Conservation (phyloP, 164 flowering plant species). For the Cinnamomum micranthum region DNA sequence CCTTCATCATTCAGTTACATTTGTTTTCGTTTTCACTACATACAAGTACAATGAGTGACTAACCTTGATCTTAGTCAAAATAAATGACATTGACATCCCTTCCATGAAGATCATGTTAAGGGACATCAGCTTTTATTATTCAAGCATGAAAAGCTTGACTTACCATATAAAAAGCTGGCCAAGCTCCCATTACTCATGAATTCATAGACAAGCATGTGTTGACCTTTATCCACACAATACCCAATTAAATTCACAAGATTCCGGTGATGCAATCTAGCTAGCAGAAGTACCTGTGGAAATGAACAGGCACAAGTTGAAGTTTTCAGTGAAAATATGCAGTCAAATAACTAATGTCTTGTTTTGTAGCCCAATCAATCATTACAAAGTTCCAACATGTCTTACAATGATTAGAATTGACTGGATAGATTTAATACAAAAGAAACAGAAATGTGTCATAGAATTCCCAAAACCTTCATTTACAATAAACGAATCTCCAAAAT, state of each 20-base stretch:
- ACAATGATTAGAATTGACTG: neutral
- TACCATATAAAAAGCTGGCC: constrained; percentile 66
- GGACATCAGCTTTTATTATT: too few species aligned
- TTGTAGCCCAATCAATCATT: neutral
- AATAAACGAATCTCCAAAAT: too few species aligned
- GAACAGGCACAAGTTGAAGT: neutral
- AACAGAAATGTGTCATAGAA: neutral
- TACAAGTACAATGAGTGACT: too few species aligned
- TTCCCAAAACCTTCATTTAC: too few species aligned
- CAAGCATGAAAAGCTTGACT: constrained; percentile 17
- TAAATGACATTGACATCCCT: too few species aligned
- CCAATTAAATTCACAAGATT: constrained; percentile 97
- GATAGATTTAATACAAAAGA: neutral
- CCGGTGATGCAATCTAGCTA: constrained; percentile 90
- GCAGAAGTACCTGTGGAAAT: constrained; percentile 62
- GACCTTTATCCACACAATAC: constrained; percentile 93
- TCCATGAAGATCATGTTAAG: too few species aligned
- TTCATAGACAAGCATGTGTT: constrained; percentile 78
- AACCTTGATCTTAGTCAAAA: too few species aligned
- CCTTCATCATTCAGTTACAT: too few species aligned
- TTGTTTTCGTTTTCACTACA: too few species aligned
- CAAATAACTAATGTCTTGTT: neutral
- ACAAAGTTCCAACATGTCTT: neutral
- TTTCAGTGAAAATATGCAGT: neutral
- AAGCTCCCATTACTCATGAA: constrained; percentile 96